Base-by-base conservation (phyloP, 192 early-diverging fungal species). In the Spizellomyces punctatus region DNA sequence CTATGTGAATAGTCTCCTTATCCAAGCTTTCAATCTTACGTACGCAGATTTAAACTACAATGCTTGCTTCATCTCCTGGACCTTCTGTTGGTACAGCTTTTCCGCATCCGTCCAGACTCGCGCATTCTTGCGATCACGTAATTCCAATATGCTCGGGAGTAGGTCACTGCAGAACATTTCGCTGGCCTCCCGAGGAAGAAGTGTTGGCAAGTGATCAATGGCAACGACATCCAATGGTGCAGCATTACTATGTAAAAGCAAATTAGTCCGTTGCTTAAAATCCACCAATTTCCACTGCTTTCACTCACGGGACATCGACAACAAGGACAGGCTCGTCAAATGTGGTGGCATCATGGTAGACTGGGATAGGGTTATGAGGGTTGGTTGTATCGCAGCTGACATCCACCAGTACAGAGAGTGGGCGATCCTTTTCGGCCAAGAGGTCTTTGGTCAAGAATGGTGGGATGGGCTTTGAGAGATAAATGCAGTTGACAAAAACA, bases 401-500 rank as follows among this genome's bases (percentile, higher is more conserved):
- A 78, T 99, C 96, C 16, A 91, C 90, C 45, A 99, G 87, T 27
- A 96, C 91, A 36, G 89, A 89, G 61, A 99, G 72, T 54, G 84
- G 84, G 61, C 95, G 86, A 47, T 86, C 79, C 58, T 67, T 73
- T 68, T 91, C 89, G 58, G 92, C 78, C 58, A 94, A 79, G 87
- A 90, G 86, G 58, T 91, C 88, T 66, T 84, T 87, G 22, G 94
- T 96, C 76, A 99, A 74, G 78, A 99, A 99, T 43, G 96, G 95
- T 62, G 95, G 95, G 69, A 99, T 99, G 75, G 90, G 85, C 49
- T 90, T 79, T 76, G 86, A 91, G 65, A 99, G 88, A 76, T 99
- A 99, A 84, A 99, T 99, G 86, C 94, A 99, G 89, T 99, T 99
- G 90, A 99, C 89, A 83, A 99, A 99, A 73, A 97, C 92, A 77